Evolutionary conservation across 768 basidiomycete genomes (phyloP).

Genomic region (Serendipita indica): DNA sequence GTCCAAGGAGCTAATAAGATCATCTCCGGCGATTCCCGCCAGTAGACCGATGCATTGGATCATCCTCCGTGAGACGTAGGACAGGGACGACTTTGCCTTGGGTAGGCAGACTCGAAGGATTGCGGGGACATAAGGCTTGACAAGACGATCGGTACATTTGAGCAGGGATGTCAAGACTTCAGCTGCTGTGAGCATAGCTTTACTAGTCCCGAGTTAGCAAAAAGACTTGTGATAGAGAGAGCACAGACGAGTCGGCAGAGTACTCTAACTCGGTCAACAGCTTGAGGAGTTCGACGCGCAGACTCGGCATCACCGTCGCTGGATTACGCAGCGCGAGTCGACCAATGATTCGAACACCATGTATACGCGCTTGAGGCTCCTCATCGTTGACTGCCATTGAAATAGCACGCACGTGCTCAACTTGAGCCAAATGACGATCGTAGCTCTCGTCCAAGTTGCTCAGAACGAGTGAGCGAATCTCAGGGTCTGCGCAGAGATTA

Average conservation of each 20-base stretch:
- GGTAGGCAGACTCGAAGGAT: conserved; percentile 33
- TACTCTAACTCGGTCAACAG: conserved; percentile 36
- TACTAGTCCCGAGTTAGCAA: conserved; percentile 12
- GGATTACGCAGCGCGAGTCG: conserved; percentile 32
- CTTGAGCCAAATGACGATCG: conserved; percentile 34
- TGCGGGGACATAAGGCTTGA: conserved; percentile 32
- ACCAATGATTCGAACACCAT: conserved; percentile 33
- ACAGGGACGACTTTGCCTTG: conserved; percentile 26
- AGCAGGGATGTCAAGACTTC: conserved; percentile 30
- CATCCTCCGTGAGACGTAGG: conserved; percentile 28
- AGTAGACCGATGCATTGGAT: conserved; percentile 33
- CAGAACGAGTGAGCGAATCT: conserved; percentile 30
- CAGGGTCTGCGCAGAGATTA: conserved; percentile 21
- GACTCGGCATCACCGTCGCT: conserved; percentile 35
- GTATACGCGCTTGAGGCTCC: conserved; percentile 30
- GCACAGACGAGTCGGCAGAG: conserved; percentile 27
- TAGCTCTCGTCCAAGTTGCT: conserved; percentile 29
- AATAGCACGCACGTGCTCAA: conserved; percentile 33
- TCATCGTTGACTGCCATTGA: conserved; percentile 38
- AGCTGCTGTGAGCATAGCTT: conserved; percentile 31
- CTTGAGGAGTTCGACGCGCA: conserved; percentile 34
- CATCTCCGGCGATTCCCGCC: conserved; percentile 31
- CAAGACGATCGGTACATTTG: conserved; percentile 28
- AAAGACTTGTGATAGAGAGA: not conserved
- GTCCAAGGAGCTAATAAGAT: conserved; percentile 26